Base-by-base conservation (phyloP, 2,329 filamentous ascomycete species). In the Talaromyces verruculosus region DNA sequence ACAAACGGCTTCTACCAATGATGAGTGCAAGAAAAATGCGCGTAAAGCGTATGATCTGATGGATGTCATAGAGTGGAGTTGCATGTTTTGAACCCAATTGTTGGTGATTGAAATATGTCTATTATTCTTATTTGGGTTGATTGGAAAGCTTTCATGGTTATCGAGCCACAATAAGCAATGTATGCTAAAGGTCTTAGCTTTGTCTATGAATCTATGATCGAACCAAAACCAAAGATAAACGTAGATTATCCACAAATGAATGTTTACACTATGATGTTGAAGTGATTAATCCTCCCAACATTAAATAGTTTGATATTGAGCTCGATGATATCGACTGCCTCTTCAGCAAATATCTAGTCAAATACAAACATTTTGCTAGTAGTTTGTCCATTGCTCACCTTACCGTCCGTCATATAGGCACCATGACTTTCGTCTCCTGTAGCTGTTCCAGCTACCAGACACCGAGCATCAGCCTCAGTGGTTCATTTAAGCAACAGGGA, bases 381-480 rank as follows among this genome's bases (percentile, higher is more conserved):
- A 15, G 37, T 33, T 33, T 33, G 30, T 33, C 30, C 30, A 7
- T 72, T 72, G 6, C 69, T 66, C 17, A 77, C 72, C 63, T 70
- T 28, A 8, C 74, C 66, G 73, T 83, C 75, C 1, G 69, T 72
- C 71, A 85, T 76, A 65, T 83, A 85, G 65, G 79, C 68, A 5
- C 84, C 84, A 67, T 85, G 80, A 0, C 76, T 76, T 65, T 82
- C 80, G 5, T 68, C 53, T 0, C 83, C 82, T 0, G 72, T 74
- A 1, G 71, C 68, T 0, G 75, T 79, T 1, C 74, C 80, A 7
- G 73, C 72, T 4, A 83, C 75, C 41, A 82, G 69, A 7, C 79
- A 83, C 13, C 84, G 77, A 65, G 77, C 80, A 1, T 84, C 84
- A 2, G 78, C 76, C 73, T 86, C 84, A 0, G 80, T 78, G 0